Evolutionary conservation across 805 yeast species (phyloP).

Genomic region (Lachancea mirantina): DNA sequence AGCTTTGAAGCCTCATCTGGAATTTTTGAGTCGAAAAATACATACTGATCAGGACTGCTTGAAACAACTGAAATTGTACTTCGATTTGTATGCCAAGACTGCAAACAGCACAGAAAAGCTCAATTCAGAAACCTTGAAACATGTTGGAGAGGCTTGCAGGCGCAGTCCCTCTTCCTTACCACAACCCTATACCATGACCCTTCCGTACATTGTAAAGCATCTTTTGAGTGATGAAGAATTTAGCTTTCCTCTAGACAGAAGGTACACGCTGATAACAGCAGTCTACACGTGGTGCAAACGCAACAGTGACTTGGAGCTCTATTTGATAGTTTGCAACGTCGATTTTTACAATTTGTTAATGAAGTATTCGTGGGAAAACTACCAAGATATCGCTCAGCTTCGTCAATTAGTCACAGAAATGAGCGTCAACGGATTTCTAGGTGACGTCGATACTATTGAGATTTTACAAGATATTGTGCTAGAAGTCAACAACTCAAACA

Average conservation of each 20-base stretch:
- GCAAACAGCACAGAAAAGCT: conserved; percentile 12
- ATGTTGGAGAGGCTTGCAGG: conserved; percentile 11
- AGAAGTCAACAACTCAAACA: no score
- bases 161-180: conserved; percentile 15
- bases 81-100: conserved; percentile 12
- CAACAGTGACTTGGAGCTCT: conserved; percentile 21
- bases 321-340: conserved; percentile 25
- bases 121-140: conserved; percentile 13
- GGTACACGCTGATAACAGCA: conserved; percentile 19
- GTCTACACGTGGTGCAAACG: conserved; percentile 26
- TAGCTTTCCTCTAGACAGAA: conserved; percentile 20
- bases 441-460: conserved; percentile 26
- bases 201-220: conserved; percentile 21
- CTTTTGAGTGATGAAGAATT: conserved; percentile 14
- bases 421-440: conserved; percentile 28
- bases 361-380: conserved; percentile 26
- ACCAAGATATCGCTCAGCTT: conserved; percentile 18
- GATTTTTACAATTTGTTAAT: conserved; percentile 28
- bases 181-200: conserved; percentile 22
- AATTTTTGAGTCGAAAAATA: conserved; percentile 8
- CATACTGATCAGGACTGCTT: conserved; percentile 24
- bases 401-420: conserved; percentile 22
- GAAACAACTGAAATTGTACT: conserved; percentile 10
- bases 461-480: conserved; percentile 17
- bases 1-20: conserved; percentile 19